Percentiles rank a stretch among this genome's conserved stretches.
These are phyloP conservation scores for Thermochaetoides thermophila DNA, from an alignment of 495 filamentous ascomycete species.

Conservation along the genomic window DNA sequence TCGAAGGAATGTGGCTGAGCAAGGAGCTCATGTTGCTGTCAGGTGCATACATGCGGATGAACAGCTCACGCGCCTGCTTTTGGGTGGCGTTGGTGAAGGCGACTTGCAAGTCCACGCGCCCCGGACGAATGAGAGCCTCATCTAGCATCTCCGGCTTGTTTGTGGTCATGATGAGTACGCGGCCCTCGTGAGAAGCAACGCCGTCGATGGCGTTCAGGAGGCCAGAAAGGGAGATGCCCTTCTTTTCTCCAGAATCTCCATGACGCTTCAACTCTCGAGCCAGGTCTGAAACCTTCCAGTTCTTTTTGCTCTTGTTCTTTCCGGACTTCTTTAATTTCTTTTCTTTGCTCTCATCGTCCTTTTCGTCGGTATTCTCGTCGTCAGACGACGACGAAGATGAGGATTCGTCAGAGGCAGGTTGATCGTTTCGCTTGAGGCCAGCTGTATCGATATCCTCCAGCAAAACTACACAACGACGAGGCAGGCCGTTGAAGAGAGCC, in stretches of 20 bases:
- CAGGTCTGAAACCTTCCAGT: conserved; percentile 23
- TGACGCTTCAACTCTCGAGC: conserved; percentile 21
- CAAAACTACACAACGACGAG: conserved; percentile 49
- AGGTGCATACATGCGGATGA: conserved; percentile 54
- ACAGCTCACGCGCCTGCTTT: conserved; percentile 50
- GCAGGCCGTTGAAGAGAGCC: conserved; percentile 49
- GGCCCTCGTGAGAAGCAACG: conserved; percentile 66
- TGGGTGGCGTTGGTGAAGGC: conserved; percentile 50
- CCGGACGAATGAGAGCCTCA: conserved; percentile 58
- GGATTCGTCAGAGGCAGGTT: not conserved
- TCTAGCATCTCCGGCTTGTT: conserved; percentile 65
- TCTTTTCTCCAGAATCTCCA: conserved; percentile 14
- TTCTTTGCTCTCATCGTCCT: conserved; percentile 1
- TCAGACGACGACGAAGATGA: conserved; percentile 1
- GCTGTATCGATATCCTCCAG: conserved; percentile 63
- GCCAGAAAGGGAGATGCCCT: conserved; percentile 54
- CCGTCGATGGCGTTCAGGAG: conserved; percentile 77
- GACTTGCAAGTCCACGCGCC: conserved; percentile 61
- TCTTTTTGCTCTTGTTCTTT: conserved; percentile 8
- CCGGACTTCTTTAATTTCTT: conserved; percentile 5
- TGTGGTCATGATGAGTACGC: conserved; percentile 73
- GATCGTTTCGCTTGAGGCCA: conserved; percentile 36
- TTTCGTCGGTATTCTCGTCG: not conserved
- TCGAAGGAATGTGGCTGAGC: too few relatives aligned
- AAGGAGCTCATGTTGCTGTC: conserved; percentile 1